Evolutionary conservation across 768 basidiomycete genomes (phyloP).

Genomic region (Artomyces pyxidatus): DNA sequence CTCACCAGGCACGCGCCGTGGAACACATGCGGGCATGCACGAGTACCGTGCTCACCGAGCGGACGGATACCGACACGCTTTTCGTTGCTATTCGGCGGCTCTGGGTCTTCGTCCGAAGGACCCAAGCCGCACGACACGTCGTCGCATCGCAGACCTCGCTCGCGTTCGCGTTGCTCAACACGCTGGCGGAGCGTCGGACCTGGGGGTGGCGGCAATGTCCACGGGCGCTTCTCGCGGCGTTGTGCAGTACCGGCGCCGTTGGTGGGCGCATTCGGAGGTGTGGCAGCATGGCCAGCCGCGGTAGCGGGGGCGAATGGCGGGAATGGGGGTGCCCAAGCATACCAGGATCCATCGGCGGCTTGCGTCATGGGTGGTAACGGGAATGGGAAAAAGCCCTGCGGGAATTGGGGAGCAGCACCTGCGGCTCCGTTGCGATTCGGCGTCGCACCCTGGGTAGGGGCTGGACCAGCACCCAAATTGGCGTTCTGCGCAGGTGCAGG

Average conservation of each 20-base stretch:
- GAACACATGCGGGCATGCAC: constrained; percentile 59
- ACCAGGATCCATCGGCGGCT: background rate
- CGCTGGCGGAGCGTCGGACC: constrained; percentile 66
- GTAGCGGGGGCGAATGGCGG: background rate
- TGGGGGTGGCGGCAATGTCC: constrained; percentile 56
- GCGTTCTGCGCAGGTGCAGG: constrained; percentile 1
- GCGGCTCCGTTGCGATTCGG: background rate
- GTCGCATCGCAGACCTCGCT: constrained; percentile 62
- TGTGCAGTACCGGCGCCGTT: constrained; percentile 18
- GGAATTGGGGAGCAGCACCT: background rate
- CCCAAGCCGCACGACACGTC: constrained; percentile 71
- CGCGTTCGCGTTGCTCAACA: constrained; percentile 64
- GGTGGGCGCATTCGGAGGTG: constrained; percentile 4
- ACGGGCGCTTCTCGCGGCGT: constrained; percentile 35
- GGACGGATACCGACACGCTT: constrained; percentile 32
- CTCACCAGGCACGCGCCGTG: constrained; percentile 66
- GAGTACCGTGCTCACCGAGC: constrained; percentile 13
- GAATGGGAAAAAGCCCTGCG: background rate
- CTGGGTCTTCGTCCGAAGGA: constrained; percentile 66
- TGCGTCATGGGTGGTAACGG: background rate
- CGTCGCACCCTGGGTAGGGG: background rate
- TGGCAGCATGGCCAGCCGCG: background rate
- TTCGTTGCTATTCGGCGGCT: constrained; percentile 24
- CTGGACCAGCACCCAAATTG: background rate
- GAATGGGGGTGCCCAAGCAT: background rate